Evolutionary conservation across 495 filamentous ascomycete genomes (phyloP).

Genomic region (Aspergillus carlsbadensis): DNA sequence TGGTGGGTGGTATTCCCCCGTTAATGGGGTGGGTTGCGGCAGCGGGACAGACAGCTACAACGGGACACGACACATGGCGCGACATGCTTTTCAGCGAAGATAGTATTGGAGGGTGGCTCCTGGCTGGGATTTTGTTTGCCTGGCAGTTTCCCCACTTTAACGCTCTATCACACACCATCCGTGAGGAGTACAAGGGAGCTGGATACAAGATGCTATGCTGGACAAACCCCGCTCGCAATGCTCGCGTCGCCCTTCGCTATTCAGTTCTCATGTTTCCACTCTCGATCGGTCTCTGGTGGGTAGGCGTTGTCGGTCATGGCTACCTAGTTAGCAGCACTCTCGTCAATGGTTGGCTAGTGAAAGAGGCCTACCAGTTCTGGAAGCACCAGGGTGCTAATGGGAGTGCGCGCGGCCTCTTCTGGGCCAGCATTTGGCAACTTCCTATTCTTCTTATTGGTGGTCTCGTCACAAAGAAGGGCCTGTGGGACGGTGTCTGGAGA

Average conservation of each 20-base stretch:
- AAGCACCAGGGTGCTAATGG: constrained; percentile 73
- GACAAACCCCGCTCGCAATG: constrained; percentile 81
- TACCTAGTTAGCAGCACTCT: constrained; percentile 79
- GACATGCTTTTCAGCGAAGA: constrained; percentile 73
- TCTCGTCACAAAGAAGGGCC: constrained; percentile 89
- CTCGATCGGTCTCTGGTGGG: constrained; percentile 77
- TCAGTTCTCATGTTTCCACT: constrained; percentile 85
- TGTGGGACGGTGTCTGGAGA: constrained; percentile 84
- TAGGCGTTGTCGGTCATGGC: constrained; percentile 80
- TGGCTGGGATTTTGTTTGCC: constrained; percentile 80
- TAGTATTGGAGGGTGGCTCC: constrained; percentile 83
- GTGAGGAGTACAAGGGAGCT: constrained; percentile 83
- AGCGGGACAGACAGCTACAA: constrained; percentile 77
- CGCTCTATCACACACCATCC: constrained; percentile 79
- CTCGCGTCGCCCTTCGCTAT: constrained; percentile 83
- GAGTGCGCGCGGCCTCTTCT: constrained; percentile 83
- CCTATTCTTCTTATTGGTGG: constrained; percentile 88
- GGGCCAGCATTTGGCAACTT: constrained; percentile 97
- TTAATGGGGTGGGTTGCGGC: constrained; percentile 98
- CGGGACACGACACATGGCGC: constrained; percentile 66
- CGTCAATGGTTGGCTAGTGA: constrained; percentile 83
- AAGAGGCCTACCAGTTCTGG: constrained; percentile 83
- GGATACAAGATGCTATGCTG: constrained; percentile 91
- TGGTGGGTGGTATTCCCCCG: constrained; percentile 92
- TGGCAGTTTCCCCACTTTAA: constrained; percentile 99